Conservation (phyloP, 2,329 filamentous ascomycete species). For the Arthrobotrys musiformis region DNA sequence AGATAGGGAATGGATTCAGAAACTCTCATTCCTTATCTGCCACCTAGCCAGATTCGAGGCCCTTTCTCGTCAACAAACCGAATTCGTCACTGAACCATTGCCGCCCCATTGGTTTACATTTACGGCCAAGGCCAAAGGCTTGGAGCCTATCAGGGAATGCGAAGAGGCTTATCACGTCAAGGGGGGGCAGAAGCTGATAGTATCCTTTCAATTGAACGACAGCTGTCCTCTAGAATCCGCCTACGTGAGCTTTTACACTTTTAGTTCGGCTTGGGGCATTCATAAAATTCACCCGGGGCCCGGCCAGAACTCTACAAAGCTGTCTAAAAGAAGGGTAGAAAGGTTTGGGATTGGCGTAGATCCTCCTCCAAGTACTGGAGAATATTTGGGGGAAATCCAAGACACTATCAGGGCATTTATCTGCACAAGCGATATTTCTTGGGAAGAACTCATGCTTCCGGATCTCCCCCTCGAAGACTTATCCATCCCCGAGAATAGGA, state of each 20-base stretch:
- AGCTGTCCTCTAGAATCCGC: not conserved
- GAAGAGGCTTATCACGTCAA: conserved; percentile 4
- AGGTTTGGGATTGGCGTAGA: conserved; percentile 4
- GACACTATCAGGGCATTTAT: conserved; percentile 38
- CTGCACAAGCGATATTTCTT: conserved; percentile 13
- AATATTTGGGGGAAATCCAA: conserved; percentile 1
- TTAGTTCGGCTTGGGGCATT: conserved; percentile 33
- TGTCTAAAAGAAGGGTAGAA: not conserved
- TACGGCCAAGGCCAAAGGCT: not conserved
- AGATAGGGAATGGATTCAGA: conserved; percentile 9
- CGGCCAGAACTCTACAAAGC: not conserved
- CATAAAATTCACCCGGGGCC: conserved; percentile 14
- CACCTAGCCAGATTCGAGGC: conserved; percentile 14
- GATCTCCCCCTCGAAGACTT: not conserved
- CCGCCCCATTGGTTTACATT: not conserved
- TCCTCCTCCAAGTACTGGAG: not conserved
- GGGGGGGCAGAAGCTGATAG: not conserved
- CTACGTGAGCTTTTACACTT: conserved; percentile 19
- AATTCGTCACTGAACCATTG: not conserved
- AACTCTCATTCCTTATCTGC: not conserved
- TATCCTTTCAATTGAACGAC: conserved; percentile 1
- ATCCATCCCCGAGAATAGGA: not conserved
- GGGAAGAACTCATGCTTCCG: conserved; percentile 23
- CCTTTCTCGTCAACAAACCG: not conserved
- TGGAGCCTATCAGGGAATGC: not conserved